These are phyloP conservation scores for Turritis glabra DNA, from an alignment of 345 rosid species.

Conservation along the genomic window DNA sequence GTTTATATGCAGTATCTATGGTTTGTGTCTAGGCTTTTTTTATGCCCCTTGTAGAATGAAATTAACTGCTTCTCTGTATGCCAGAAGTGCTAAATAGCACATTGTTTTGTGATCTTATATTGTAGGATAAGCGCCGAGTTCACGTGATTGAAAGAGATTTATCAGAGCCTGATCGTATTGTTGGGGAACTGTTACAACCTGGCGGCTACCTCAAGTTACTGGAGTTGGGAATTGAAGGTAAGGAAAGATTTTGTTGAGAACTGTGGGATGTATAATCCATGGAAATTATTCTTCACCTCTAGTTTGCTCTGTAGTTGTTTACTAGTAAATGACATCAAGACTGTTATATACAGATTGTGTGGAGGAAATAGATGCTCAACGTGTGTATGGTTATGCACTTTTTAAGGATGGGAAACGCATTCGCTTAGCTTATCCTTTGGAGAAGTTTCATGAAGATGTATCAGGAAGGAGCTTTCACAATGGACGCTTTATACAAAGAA, in stretches of 20 bases:
- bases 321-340: background rate
- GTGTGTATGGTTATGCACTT: constrained; percentile 55
- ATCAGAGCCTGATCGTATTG: constrained; percentile 71
- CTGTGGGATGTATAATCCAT: no score
- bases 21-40: background rate
- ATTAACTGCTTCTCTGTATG: background rate
- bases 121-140: constrained; percentile 72
- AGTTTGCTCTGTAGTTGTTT: background rate
- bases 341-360: constrained; percentile 49
- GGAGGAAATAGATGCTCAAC: constrained; percentile 56
- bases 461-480: constrained; percentile 57
- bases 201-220: constrained; percentile 75
- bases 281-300: background rate
- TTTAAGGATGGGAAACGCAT: constrained; percentile 50
- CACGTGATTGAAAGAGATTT: constrained; percentile 72
- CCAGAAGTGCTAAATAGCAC: background rate
- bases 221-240: constrained; percentile 75
- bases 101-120: background rate
- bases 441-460: constrained; percentile 50
- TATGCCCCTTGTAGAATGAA: background rate
- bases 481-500: constrained; percentile 53
- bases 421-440: constrained; percentile 51
- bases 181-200: constrained; percentile 76
- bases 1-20: background rate
- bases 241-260: background rate